phyloP scores from a whole-genome alignment of 1,284 basidiomycete species.

The Ganoderma resinaceum region DNA sequence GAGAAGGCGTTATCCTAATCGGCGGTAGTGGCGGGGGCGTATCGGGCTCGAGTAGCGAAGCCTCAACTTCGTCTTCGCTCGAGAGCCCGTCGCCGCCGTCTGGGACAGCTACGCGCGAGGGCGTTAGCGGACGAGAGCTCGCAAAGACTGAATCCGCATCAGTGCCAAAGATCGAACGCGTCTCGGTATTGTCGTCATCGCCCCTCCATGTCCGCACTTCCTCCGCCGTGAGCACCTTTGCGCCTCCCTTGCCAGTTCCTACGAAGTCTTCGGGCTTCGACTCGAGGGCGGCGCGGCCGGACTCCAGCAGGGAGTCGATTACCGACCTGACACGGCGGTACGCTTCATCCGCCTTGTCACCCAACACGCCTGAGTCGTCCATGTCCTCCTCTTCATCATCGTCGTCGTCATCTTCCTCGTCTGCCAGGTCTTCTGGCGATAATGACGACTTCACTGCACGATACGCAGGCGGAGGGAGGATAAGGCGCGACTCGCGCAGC shows the following conservation, averaged over 20 bases:
- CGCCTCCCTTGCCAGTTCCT: slow-evolving; percentile 48
- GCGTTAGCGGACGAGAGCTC: slow-evolving; percentile 39
- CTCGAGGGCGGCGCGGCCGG: slow-evolving; percentile 68
- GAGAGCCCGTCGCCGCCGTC: slow-evolving; percentile 38
- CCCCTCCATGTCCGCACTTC: slow-evolving; percentile 69
- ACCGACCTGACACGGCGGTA: slow-evolving; percentile 66
- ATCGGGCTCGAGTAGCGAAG: slow-evolving; percentile 31
- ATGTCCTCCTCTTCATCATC: slow-evolving; percentile 48
- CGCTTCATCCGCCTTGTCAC: slow-evolving; percentile 51
- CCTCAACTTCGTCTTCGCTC: slow-evolving; percentile 38
- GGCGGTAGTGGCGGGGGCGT: slow-evolving; percentile 29
- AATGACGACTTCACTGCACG: slow-evolving; percentile 59
- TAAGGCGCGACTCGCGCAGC: slow-evolving; percentile 77
- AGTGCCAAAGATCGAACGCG: slow-evolving; percentile 33
- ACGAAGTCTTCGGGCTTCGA: slow-evolving; percentile 59
- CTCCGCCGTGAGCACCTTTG: slow-evolving; percentile 76
- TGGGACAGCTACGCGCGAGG: slow-evolving; percentile 43
- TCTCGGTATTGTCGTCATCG: slow-evolving; percentile 36
- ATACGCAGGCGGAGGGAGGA: slow-evolving; percentile 71
- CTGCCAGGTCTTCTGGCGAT: slow-evolving; percentile 48
- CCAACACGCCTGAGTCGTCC: slow-evolving; percentile 39
- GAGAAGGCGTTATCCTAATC: slow-evolving; percentile 48
- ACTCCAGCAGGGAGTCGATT: slow-evolving; percentile 69
- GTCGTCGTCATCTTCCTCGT: slow-evolving; percentile 45
- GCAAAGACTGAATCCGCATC: slow-evolving; percentile 31